A percentile compares a stretch with the other conserved stretches of the same genome.
phyloP scores from a whole-genome alignment of 2,329 filamentous ascomycete genomes.

The Ascochyta koolunga region DNA sequence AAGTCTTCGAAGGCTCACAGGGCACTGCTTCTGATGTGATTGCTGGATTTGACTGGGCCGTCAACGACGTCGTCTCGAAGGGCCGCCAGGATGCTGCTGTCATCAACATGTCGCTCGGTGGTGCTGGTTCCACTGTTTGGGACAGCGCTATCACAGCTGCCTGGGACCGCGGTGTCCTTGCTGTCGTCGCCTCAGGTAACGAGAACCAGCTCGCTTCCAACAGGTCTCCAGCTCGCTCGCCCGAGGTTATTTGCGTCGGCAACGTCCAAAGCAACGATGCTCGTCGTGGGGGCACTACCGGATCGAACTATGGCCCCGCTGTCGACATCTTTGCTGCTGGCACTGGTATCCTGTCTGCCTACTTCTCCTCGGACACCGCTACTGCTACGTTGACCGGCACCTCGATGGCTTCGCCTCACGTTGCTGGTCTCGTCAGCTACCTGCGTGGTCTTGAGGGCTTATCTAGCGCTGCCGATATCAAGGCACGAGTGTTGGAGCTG shows the following conservation, averaged over 20 bases:
- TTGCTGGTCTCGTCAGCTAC: conserved; percentile 72
- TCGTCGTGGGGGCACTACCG: conserved; percentile 24
- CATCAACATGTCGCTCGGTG: conserved; percentile 49
- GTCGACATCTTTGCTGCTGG: conserved; percentile 50
- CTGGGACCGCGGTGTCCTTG: conserved; percentile 41
- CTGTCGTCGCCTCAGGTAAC: conserved; percentile 47
- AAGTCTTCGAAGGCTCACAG: conserved; percentile 36
- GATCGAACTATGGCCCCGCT: conserved; percentile 47
- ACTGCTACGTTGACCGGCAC: conserved; percentile 61
- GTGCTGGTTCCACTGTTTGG: conserved; percentile 30
- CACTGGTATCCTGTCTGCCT: conserved; percentile 53
- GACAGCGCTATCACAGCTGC: conserved; percentile 44
- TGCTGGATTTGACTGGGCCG: conserved; percentile 42
- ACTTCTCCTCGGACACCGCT: conserved; percentile 50
- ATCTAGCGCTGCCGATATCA: conserved; percentile 25
- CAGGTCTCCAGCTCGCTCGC: conserved; percentile 41
- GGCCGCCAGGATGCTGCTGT: conserved; percentile 37
- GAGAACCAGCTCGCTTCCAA: conserved; percentile 31
- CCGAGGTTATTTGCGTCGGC: conserved; percentile 46
- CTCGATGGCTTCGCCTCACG: conserved; percentile 70
- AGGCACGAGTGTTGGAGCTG: conserved; percentile 28
- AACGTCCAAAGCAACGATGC: conserved; percentile 37
- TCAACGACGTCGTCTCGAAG: conserved; percentile 42
- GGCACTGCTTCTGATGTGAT: conserved; percentile 35
- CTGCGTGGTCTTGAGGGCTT: conserved; percentile 61